Evolutionary conservation across 139 green algal genomes (phyloP).

Genomic region (Chlamydomonas eustigma): DNA sequence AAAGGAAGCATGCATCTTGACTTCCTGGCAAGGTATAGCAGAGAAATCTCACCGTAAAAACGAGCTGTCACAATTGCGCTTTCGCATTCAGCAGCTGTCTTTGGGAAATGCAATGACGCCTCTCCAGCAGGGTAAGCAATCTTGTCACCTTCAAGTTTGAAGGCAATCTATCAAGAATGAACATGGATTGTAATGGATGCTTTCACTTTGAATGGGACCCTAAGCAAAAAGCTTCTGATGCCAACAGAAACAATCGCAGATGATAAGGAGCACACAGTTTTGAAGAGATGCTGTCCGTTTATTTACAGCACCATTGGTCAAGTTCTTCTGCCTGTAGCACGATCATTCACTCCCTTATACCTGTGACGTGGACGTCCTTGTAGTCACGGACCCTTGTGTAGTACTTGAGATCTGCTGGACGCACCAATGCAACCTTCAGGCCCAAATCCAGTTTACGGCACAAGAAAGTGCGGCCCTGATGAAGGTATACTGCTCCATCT

Average conservation of each 20-base stretch:
- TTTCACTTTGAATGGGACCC: neutral
- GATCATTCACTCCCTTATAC: constrained; percentile 26
- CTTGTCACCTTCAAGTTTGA: too few relatives aligned
- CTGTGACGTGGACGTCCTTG: constrained; percentile 72
- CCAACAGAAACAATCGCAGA: neutral
- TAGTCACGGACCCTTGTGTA: constrained; percentile 69
- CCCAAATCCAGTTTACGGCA: constrained; percentile 78
- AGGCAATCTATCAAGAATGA: neutral
- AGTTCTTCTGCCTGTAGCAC: neutral
- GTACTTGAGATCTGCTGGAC: constrained; percentile 79
- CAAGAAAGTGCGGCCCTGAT: constrained; percentile 82
- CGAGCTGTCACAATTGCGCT: too few relatives aligned
- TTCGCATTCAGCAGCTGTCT: too few relatives aligned
- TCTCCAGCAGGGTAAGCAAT: too few relatives aligned
- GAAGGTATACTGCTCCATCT: constrained; percentile 80
- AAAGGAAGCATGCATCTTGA: neutral
- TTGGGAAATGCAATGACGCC: too few relatives aligned
- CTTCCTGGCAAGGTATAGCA: neutral
- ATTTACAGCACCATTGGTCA: too few relatives aligned
- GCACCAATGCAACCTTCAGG: constrained; percentile 63
- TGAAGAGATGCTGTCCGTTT: neutral
- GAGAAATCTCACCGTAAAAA: too few relatives aligned
- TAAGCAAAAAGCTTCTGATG: neutral
- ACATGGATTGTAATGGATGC: neutral
- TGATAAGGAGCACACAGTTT: neutral